Percentiles rank a stretch among this genome's conserved stretches.
phyloP scores from a whole-genome alignment of 2,329 filamentous ascomycete species.

The Graphiopsis chlorocephala region DNA sequence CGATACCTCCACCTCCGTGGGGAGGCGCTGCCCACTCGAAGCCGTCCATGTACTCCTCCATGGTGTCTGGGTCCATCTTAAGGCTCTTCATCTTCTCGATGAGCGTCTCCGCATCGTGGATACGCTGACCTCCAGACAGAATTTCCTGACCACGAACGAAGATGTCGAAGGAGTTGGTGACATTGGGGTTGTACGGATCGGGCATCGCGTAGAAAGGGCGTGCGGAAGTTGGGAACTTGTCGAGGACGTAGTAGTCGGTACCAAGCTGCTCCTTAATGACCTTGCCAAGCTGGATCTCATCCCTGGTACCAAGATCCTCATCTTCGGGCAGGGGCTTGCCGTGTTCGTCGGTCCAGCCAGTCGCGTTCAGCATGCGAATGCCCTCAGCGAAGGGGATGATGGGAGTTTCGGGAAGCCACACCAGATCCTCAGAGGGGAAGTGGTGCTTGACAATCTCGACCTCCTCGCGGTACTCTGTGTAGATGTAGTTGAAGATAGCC shows the following conservation, averaged over 20 bases:
- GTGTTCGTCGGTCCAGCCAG: constrained; percentile 73
- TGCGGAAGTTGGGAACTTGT: constrained; percentile 83
- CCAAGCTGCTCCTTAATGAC: constrained; percentile 81
- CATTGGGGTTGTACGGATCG: constrained; percentile 66
- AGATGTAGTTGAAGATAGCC: constrained; percentile 70
- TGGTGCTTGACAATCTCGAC: constrained; percentile 76
- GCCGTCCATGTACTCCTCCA: constrained; percentile 86
- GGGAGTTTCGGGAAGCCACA: constrained; percentile 82
- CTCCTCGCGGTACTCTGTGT: constrained; percentile 66
- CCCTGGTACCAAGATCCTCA: constrained; percentile 79
- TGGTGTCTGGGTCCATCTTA: constrained; percentile 74
- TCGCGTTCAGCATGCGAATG: constrained; percentile 74
- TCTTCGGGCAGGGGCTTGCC: constrained; percentile 67
- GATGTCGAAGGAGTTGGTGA: constrained; percentile 93
- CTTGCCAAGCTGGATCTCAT: constrained; percentile 81
- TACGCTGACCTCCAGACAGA: constrained; percentile 87
- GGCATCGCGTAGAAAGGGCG: constrained; percentile 91
- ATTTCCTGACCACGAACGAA: constrained; percentile 93
- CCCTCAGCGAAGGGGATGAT: constrained; percentile 77
- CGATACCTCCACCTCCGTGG: constrained; percentile 86
- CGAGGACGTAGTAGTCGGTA: constrained; percentile 90
- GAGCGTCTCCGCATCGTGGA: constrained; percentile 75
- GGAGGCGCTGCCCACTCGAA: constrained; percentile 88
- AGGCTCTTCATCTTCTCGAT: constrained; percentile 71
- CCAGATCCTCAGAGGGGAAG: constrained; percentile 81